phyloP scores from a whole-genome alignment of 768 basidiomycete species.

The Xerocomellus amylosporus region DNA sequence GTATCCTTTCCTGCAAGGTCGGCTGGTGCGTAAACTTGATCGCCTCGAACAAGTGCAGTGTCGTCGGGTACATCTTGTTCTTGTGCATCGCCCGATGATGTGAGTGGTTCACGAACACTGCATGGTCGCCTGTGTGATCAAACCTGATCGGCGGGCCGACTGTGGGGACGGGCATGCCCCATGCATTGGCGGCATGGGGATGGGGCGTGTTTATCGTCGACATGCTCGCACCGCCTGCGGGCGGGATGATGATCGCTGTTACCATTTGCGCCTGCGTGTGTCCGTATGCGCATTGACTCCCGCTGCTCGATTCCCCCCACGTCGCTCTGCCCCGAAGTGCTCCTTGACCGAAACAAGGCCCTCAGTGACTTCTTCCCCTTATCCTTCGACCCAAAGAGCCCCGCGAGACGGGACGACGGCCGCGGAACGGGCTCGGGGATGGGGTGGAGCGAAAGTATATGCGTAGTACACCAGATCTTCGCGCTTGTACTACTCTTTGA shows the following conservation, averaged over 20 bases:
- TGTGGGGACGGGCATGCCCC: constrained; percentile 17
- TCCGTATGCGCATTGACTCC: constrained; percentile 15
- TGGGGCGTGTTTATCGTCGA: neutral
- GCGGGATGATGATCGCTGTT: constrained; percentile 25
- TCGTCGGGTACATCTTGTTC: constrained; percentile 60
- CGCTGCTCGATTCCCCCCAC: constrained; percentile 10
- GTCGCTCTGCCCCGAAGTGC: constrained; percentile 22
- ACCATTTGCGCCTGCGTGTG: constrained; percentile 17
- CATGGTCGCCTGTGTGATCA: constrained; percentile 39
- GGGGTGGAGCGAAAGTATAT: too few species aligned
- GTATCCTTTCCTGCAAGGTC: constrained; percentile 56
- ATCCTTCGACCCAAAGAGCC: constrained; percentile 29
- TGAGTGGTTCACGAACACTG: constrained; percentile 65
- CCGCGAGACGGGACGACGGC: constrained; percentile 20
- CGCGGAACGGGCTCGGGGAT: constrained; percentile 18
- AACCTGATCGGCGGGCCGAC: constrained; percentile 36
- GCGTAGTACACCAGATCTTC: too few species aligned
- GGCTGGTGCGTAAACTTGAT: constrained; percentile 59
- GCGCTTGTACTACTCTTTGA: too few species aligned
- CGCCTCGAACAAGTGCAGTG: constrained; percentile 74
- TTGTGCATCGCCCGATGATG: constrained; percentile 57
- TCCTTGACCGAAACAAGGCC: constrained; percentile 49
- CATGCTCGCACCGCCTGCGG: neutral
- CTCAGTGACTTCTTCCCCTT: constrained; percentile 36
- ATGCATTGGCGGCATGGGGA: neutral